phyloP scores from a whole-genome alignment of 2,329 filamentous ascomycete species.

The Cercospora sp. region DNA sequence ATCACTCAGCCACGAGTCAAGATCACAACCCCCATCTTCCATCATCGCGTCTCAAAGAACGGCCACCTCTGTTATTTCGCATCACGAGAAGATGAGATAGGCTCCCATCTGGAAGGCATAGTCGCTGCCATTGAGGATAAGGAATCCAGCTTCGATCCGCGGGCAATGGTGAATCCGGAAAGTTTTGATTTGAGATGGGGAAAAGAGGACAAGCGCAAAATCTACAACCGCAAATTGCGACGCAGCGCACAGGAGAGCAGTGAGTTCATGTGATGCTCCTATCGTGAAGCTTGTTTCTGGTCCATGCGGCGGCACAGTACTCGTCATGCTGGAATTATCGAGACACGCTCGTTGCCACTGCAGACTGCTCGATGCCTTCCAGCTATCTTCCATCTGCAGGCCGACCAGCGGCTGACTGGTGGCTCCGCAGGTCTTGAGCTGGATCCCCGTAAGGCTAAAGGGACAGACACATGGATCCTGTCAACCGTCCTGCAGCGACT shows the following conservation, averaged over 20 bases:
- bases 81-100: slow-evolving; percentile 70
- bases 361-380: neutral
- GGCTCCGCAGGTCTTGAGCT: slow-evolving; percentile 23
- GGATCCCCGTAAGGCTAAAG: slow-evolving; percentile 24
- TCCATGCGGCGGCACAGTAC: neutral
- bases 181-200: slow-evolving; percentile 89
- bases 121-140: slow-evolving; percentile 84
- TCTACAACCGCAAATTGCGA: slow-evolving; percentile 78
- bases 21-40: slow-evolving; percentile 80
- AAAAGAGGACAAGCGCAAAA: slow-evolving; percentile 71
- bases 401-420: slow-evolving; percentile 20
- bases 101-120: slow-evolving; percentile 79
- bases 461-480: slow-evolving; percentile 23
- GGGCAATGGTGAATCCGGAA: slow-evolving; percentile 82
- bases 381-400: neutral
- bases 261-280: slow-evolving; percentile 38
- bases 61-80: slow-evolving; percentile 83
- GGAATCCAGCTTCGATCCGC: slow-evolving; percentile 81
- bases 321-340: neutral
- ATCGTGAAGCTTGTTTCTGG: neutral
- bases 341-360: neutral
- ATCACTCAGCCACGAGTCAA: slow-evolving; percentile 82
- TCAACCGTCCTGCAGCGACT: slow-evolving; percentile 25
- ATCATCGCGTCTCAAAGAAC: slow-evolving; percentile 76
- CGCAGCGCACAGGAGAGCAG: slow-evolving; percentile 66